phyloP scores from a whole-genome alignment of 257 asterid genomes.

The Ocimum tenuiflorum region DNA sequence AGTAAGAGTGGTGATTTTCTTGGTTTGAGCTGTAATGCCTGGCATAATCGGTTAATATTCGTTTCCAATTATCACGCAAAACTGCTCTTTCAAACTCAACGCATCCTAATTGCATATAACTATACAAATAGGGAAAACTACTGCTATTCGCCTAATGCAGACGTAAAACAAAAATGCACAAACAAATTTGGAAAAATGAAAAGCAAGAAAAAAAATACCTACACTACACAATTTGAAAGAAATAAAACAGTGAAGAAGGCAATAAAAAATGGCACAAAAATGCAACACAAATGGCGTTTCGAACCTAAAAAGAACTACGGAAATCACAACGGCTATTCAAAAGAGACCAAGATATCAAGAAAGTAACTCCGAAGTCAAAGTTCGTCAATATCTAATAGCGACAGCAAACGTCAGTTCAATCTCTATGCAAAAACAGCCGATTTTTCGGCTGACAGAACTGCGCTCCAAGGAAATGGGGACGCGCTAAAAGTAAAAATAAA shows the following conservation, averaged over 20 bases:
- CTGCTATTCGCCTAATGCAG: background rate
- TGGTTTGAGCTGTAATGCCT: slow-evolving; percentile 70
- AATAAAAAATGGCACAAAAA: background rate
- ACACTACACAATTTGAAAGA: background rate
- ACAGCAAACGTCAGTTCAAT: background rate
- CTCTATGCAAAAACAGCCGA: background rate
- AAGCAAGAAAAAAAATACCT: background rate
- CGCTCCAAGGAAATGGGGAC: slow-evolving; percentile 3
- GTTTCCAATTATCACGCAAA: slow-evolving; percentile 20
- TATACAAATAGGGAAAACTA: background rate
- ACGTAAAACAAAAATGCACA: background rate
- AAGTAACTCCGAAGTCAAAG: background rate
- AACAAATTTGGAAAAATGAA: background rate
- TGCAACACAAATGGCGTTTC: background rate
- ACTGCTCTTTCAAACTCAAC: slow-evolving; percentile 5
- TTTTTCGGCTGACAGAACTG: slow-evolving; percentile 24
- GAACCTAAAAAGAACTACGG: background rate
- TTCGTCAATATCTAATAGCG: background rate
- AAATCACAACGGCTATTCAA: background rate
- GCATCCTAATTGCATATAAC: background rate
- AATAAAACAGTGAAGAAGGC: background rate
- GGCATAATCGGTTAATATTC: slow-evolving; percentile 64
- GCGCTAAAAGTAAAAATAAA: background rate
- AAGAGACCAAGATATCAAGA: background rate
- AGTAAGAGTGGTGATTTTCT: slow-evolving; percentile 67